Conservation (phyloP, 257 asterid genomes). For the Solanum raphanifolium region DNA sequence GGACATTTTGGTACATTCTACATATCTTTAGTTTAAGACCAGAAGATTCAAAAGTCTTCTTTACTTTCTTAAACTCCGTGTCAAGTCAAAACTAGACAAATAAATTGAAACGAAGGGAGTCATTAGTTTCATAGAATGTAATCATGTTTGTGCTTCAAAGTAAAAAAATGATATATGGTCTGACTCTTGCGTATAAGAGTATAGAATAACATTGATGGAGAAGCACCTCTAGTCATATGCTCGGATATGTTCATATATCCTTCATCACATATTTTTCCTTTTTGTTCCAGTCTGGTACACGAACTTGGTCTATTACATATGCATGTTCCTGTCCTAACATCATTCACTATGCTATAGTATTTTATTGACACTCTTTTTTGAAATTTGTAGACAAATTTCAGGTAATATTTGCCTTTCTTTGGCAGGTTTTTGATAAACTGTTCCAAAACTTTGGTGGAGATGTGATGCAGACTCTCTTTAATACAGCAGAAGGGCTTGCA, state of each 20-base stretch:
- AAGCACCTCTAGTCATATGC: not conserved
- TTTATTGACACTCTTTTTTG: not conserved
- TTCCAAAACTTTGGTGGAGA: conserved; percentile 97
- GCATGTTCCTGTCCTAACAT: not conserved
- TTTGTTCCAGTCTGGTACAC: not conserved
- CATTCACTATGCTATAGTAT: not conserved
- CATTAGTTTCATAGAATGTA: not conserved
- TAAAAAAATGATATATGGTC: not conserved
- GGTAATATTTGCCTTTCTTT: conserved; percentile 7
- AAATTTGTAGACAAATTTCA: not conserved
- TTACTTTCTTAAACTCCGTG: not conserved
- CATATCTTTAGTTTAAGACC: no score
- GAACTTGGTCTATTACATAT: not conserved
- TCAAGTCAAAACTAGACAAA: not conserved
- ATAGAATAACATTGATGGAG: not conserved
- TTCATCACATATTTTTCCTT: not conserved
- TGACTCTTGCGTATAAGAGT: not conserved
- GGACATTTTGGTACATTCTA: no score
- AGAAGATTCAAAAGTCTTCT: not conserved
- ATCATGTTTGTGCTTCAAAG: not conserved
- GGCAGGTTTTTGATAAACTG: conserved; percentile 90
- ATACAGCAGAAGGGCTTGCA: conserved; percentile 85
- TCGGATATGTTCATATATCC: not conserved
- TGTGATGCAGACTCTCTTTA: conserved; percentile 83
- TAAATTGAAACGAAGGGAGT: not conserved